Percentiles rank a stretch among this genome's conserved stretches.
phyloP scores from a whole-genome alignment of 352 stramenopile species.

The Pythium brachiatum region DNA sequence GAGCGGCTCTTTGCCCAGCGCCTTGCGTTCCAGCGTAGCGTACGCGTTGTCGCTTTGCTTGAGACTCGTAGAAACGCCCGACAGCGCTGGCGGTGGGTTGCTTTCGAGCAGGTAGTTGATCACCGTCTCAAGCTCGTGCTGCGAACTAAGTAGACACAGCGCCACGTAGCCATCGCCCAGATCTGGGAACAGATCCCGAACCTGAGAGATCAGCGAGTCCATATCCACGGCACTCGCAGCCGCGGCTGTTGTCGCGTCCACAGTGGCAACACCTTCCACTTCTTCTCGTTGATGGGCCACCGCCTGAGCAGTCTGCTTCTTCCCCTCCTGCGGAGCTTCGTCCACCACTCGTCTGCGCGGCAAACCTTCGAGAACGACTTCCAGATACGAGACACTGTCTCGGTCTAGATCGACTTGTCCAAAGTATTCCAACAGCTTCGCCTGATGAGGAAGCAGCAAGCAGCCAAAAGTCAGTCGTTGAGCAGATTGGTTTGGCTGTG shows the following conservation, averaged over 20 bases:
- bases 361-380: constrained; percentile 65
- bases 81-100: constrained; percentile 24
- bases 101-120: constrained; percentile 40
- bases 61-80: constrained; percentile 15
- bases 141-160: constrained; percentile 28
- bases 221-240: constrained; percentile 1
- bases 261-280: background rate
- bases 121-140: constrained; percentile 34
- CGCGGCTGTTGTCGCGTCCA: background rate
- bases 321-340: background rate
- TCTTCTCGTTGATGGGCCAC: background rate
- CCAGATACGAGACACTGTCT: constrained; percentile 68
- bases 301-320: background rate
- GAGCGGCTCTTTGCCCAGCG: constrained; percentile 15
- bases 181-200: constrained; percentile 40
- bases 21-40: constrained; percentile 11
- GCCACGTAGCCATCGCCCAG: constrained; percentile 39
- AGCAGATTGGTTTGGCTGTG: background rate
- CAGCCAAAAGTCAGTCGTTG: background rate
- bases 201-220: constrained; percentile 24
- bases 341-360: constrained; percentile 39
- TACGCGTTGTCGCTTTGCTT: constrained; percentile 23
- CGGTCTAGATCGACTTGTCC: constrained; percentile 46
- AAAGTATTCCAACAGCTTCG: constrained; percentile 54
- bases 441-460: constrained; percentile 19